phyloP scores from a whole-genome alignment of 352 stramenopile species.

The Globisporangium perplexum region DNA sequence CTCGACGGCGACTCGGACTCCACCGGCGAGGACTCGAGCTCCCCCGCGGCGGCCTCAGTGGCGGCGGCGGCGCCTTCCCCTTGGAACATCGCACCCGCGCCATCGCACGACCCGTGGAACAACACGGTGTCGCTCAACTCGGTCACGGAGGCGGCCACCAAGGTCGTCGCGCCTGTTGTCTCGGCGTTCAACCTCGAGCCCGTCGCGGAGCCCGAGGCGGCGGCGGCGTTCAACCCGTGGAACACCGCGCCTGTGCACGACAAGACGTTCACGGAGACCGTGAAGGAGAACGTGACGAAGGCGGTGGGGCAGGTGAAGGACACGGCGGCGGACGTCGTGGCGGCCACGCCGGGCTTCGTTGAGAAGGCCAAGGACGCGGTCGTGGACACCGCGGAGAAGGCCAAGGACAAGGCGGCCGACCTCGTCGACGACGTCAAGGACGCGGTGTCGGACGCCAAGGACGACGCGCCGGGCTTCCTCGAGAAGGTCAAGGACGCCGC shows the following conservation, averaged over 20 bases:
- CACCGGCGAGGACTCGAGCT: conserved; percentile 11
- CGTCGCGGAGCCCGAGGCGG: conserved; percentile 1
- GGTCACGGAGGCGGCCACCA: conserved; percentile 16
- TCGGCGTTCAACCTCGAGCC: conserved; percentile 29
- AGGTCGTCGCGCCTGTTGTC: conserved; percentile 8
- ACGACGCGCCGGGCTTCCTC: conserved; percentile 3
- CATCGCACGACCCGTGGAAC: conserved; percentile 44
- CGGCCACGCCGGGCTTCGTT: conserved; percentile 14
- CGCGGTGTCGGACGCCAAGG: conserved; percentile 3
- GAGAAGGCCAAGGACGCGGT: conserved; percentile 16
- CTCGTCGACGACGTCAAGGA: conserved; percentile 5
- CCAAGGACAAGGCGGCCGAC: conserved; percentile 7
- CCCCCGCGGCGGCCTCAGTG: neutral
- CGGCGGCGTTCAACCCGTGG: conserved; percentile 23
- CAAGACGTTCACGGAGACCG: conserved; percentile 15
- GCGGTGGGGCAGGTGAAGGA: conserved; percentile 12
- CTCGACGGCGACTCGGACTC: conserved; percentile 18
- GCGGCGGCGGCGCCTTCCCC: conserved; percentile 26
- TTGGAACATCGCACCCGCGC: conserved; percentile 45
- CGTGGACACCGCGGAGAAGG: conserved; percentile 16
- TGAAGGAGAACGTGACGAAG: conserved; percentile 12
- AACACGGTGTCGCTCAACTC: conserved; percentile 22
- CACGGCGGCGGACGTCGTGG: conserved; percentile 9
- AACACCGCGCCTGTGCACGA: conserved; percentile 27
- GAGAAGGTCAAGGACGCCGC: conserved; percentile 15